Evolutionary conservation across 2,329 filamentous ascomycete genomes (phyloP).

Genomic region (Talaromyces albobiverticillius): DNA sequence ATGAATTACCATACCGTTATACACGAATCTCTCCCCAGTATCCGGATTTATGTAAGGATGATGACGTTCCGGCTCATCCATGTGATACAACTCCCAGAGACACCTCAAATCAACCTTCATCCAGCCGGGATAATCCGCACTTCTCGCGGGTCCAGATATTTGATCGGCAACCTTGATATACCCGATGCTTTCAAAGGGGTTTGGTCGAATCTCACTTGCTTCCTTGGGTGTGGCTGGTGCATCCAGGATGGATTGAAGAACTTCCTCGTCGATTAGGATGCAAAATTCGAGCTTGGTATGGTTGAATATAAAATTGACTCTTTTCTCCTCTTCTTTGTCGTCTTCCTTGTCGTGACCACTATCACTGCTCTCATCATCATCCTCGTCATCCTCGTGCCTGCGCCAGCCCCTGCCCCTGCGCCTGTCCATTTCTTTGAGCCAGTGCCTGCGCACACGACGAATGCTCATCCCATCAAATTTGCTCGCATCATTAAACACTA

Average conservation of each 20-base stretch:
- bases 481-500: too few species aligned
- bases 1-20: too few species aligned
- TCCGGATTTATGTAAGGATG: not conserved
- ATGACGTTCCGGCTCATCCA: not conserved
- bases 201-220: not conserved
- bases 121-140: not conserved
- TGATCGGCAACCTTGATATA: not conserved
- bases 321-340: too few species aligned
- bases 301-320: too few species aligned
- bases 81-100: not conserved
- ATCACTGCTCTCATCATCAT: too few species aligned
- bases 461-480: too few species aligned
- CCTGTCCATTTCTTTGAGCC: too few species aligned
- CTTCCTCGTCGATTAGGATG: not conserved
- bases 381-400: too few species aligned
- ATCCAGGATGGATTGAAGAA: not conserved
- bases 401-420: too few species aligned
- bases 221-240: not conserved
- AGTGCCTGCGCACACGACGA: too few species aligned
- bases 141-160: not conserved
- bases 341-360: too few species aligned
- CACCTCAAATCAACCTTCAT: not conserved
- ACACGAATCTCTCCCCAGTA: not conserved
- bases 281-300: not conserved
- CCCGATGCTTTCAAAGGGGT: not conserved